A percentile compares a stretch with the other conserved stretches of the same genome.
Conservation (phyloP, 2,329 filamentous ascomycete genomes). For the Cladosporium cucumerinum region DNA sequence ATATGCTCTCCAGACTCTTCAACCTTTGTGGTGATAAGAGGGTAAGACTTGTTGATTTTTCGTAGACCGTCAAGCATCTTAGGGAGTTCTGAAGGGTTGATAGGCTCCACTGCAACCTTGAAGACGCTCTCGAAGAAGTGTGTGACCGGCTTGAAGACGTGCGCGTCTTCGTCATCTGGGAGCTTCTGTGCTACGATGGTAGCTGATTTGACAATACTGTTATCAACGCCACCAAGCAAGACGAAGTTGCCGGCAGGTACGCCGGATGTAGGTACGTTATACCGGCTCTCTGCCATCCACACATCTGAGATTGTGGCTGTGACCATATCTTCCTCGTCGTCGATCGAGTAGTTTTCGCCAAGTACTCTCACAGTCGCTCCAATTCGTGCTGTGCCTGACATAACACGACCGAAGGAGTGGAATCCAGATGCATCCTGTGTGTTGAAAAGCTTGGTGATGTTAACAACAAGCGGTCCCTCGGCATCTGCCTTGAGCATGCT, state of each 20-base stretch:
- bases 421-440: constrained; percentile 87
- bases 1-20: constrained; percentile 98
- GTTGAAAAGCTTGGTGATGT: constrained; percentile 91
- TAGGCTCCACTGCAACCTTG: constrained; percentile 95
- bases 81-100: constrained; percentile 94
- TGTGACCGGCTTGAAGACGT: constrained; percentile 87
- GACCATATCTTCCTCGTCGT: constrained; percentile 97
- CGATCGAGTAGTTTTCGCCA: constrained; percentile 90
- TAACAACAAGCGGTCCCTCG: constrained; percentile 86
- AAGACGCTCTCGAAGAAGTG: constrained; percentile 98
- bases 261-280: constrained; percentile 87
- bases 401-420: constrained; percentile 81
- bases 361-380: constrained; percentile 83
- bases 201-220: constrained; percentile 96
- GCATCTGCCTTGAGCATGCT: constrained; percentile 81
- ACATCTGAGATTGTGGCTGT: constrained; percentile 79
- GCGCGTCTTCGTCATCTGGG: constrained; percentile 84
- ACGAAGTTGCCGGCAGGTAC: constrained; percentile 93
- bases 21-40: constrained; percentile 91
- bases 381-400: constrained; percentile 84
- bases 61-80: constrained; percentile 98
- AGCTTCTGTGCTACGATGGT: constrained; percentile 79
- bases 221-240: constrained; percentile 87
- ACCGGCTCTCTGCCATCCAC: constrained; percentile 87
- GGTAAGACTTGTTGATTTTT: constrained; percentile 97